Conservation (phyloP, 192 early-diverging fungal genomes). For the Funneliformis mosseae region DNA sequence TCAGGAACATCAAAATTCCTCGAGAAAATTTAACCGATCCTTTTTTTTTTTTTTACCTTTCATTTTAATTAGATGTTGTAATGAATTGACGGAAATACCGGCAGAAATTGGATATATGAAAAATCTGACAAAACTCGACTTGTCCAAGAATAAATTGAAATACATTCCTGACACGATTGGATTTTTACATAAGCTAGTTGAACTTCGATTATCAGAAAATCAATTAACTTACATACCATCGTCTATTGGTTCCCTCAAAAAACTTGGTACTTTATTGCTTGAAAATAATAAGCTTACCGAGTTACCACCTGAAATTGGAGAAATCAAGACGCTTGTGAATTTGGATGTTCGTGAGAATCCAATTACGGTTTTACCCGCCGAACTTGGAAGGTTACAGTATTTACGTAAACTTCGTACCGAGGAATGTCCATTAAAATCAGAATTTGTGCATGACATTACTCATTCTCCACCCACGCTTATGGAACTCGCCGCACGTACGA, state of each 20-base stretch:
- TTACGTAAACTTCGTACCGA: slow-evolving; percentile 63
- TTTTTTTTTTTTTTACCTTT: slow-evolving; percentile 19
- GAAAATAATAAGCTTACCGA: slow-evolving; percentile 61
- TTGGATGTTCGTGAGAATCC: slow-evolving; percentile 73
- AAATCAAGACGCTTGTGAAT: slow-evolving; percentile 58
- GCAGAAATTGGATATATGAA: slow-evolving; percentile 73
- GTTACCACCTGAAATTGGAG: slow-evolving; percentile 69
- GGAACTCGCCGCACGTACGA: slow-evolving; percentile 75
- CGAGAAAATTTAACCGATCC: neutral
- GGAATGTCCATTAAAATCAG: slow-evolving; percentile 53
- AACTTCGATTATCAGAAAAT: slow-evolving; percentile 69
- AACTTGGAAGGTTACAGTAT: slow-evolving; percentile 68
- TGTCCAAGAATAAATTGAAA: slow-evolving; percentile 66
- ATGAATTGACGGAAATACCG: slow-evolving; percentile 69
- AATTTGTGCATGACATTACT: slow-evolving; percentile 44
- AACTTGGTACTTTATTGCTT: slow-evolving; percentile 64
- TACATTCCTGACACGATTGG: slow-evolving; percentile 70
- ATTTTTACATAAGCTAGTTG: slow-evolving; percentile 63
- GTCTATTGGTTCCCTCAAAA: slow-evolving; percentile 62
- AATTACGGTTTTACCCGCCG: slow-evolving; percentile 67
- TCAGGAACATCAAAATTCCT: no score
- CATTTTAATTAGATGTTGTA: slow-evolving; percentile 65
- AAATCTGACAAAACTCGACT: slow-evolving; percentile 63
- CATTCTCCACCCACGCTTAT: slow-evolving; percentile 66
- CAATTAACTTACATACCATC: slow-evolving; percentile 63